phyloP scores from a whole-genome alignment of 1,284 basidiomycete genomes.

The Puccinia hordei region DNA sequence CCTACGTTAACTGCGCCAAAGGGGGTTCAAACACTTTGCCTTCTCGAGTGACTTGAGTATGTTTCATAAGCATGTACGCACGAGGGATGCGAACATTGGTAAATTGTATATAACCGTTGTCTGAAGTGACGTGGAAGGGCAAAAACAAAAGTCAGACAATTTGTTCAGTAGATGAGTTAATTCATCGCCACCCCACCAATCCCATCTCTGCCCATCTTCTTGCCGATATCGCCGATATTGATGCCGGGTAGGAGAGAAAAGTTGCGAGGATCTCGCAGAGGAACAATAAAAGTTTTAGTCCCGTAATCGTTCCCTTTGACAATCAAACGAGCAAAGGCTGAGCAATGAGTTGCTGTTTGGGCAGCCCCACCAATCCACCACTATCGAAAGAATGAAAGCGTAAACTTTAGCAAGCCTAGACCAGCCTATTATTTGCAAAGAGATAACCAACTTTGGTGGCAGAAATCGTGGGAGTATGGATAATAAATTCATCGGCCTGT shows the following conservation, averaged over 20 bases:
- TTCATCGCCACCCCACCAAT: slow-evolving; percentile 58
- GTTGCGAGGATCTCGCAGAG: slow-evolving; percentile 64
- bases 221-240: slow-evolving; percentile 66
- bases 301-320: slow-evolving; percentile 65
- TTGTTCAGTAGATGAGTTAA: background rate
- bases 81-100: slow-evolving; percentile 66
- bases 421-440: background rate
- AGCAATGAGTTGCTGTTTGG: slow-evolving; percentile 65
- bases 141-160: slow-evolving; percentile 41
- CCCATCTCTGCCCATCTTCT: slow-evolving; percentile 67
- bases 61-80: slow-evolving; percentile 67
- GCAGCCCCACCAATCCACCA: slow-evolving; percentile 68
- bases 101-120: slow-evolving; percentile 64
- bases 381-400: slow-evolving; percentile 16
- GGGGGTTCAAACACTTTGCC: slow-evolving; percentile 62
- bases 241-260: slow-evolving; percentile 63
- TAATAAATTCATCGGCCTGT: slow-evolving; percentile 64
- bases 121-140: slow-evolving; percentile 51
- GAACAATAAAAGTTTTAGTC: slow-evolving; percentile 66
- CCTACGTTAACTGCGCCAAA: slow-evolving; percentile 64
- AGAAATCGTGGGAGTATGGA: slow-evolving; percentile 64
- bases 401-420: slow-evolving; percentile 5
- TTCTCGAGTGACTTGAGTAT: slow-evolving; percentile 65
- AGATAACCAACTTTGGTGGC: slow-evolving; percentile 60
- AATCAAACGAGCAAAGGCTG: slow-evolving; percentile 66